Percentiles rank a stretch among this genome's conserved stretches.
These are phyloP conservation scores for Solanum chilense DNA, from an alignment of 257 asterid genomes.

Conservation along the genomic window DNA sequence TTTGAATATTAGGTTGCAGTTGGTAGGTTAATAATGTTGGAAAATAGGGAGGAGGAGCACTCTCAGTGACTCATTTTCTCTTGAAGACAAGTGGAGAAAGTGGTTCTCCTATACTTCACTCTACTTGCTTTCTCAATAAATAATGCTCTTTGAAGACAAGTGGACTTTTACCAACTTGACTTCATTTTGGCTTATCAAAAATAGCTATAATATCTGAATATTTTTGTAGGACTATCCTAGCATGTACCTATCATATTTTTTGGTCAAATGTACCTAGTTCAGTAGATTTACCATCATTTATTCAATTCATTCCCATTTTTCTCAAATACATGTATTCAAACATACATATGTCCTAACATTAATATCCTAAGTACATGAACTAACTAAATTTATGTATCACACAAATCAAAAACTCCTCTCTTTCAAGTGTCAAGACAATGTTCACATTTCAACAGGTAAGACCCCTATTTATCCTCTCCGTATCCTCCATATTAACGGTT, in stretches of 20 bases:
- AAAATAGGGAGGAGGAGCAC: not conserved
- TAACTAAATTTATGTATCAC: not conserved
- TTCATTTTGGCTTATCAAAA: not conserved
- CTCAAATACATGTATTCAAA: not conserved
- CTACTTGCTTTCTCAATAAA: not conserved
- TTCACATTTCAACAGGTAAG: not conserved
- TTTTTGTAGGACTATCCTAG: not conserved
- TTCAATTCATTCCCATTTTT: not conserved
- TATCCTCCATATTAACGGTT: not conserved
- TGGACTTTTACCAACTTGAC: not conserved
- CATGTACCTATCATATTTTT: not conserved
- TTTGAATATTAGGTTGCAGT: not conserved
- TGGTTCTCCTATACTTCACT: not conserved
- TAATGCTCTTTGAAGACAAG: not conserved
- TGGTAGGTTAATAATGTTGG: not conserved
- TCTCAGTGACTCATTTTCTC: not conserved
- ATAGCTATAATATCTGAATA: not conserved
- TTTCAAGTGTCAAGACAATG: not conserved
- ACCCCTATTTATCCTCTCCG: not conserved
- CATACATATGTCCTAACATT: not conserved
- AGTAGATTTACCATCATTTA: not conserved
- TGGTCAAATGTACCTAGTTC: not conserved
- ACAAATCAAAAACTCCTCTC: not conserved
- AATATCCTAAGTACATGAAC: not conserved
- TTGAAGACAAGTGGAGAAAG: not conserved